Conservation (phyloP, 805 yeast species). For the baker's yeast (Saccharomyces cerevisiae) region DNA sequence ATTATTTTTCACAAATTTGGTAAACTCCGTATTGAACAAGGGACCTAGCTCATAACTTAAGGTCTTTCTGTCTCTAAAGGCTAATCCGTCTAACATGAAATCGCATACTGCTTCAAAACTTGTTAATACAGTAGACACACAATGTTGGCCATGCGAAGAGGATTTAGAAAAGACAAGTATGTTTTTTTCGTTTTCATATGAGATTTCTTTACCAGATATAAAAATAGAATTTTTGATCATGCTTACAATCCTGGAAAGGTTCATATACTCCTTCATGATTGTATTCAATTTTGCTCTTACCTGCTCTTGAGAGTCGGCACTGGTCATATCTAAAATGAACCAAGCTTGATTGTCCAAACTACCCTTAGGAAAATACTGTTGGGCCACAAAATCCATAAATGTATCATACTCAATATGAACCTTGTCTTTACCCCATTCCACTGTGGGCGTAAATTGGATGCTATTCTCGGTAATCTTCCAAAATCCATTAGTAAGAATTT, state of each 20-base stretch:
- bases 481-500: conserved; percentile 14
- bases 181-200: conserved; percentile 1
- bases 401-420: conserved; percentile 14
- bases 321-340: conserved; percentile 20
- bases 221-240: conserved; percentile 16
- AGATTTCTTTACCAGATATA: conserved; percentile 6
- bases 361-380: conserved; percentile 12
- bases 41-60: conserved; percentile 12
- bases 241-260: conserved; percentile 7
- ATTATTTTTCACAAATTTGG: conserved; percentile 18
- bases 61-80: not conserved
- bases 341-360: conserved; percentile 16
- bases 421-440: conserved; percentile 8
- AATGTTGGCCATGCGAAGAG: not conserved
- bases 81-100: conserved; percentile 3
- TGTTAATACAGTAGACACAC: conserved; percentile 1
- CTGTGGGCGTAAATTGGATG: conserved; percentile 7
- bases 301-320: conserved; percentile 17
- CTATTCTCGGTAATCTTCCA: conserved; percentile 16
- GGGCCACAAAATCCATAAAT: conserved; percentile 12
- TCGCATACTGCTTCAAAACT: conserved; percentile 7
- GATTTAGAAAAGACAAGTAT: conserved; percentile 1
- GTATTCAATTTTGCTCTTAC: conserved; percentile 12
- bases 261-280: conserved; percentile 13
- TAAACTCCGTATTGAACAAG: conserved; percentile 17